phyloP scores from a whole-genome alignment of 257 asterid species.

The Verbena officinalis region DNA sequence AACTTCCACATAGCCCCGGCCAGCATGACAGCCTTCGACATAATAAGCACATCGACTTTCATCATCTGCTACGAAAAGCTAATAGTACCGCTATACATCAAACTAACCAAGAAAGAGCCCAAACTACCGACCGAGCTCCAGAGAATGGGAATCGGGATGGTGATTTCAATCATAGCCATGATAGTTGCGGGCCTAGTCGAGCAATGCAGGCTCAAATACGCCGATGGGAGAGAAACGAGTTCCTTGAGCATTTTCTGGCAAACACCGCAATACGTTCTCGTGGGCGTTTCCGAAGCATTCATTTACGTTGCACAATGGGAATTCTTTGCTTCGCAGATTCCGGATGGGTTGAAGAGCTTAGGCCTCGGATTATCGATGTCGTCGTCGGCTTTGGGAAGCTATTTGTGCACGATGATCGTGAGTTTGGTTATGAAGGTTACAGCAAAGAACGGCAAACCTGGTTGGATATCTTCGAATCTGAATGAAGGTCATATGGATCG shows the following conservation, averaged over 20 bases:
- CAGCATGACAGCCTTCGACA: conserved; percentile 82
- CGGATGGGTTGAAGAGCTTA: conserved; percentile 69
- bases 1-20: conserved; percentile 72
- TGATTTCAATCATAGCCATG: conserved; percentile 61
- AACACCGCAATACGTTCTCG: conserved; percentile 77
- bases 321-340: conserved; percentile 67
- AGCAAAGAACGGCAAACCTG: conserved; percentile 63
- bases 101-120: conserved; percentile 53
- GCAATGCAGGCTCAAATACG: conserved; percentile 54
- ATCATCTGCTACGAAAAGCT: conserved; percentile 74
- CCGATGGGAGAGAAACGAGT: conserved; percentile 54
- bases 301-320: conserved; percentile 85
- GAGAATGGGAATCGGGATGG: conserved; percentile 78
- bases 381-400: conserved; percentile 80
- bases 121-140: conserved; percentile 64
- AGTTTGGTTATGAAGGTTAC: conserved; percentile 67
- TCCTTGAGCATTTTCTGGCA: conserved; percentile 79
- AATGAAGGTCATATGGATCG: conserved; percentile 85
- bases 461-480: conserved; percentile 76
- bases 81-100: conserved; percentile 60
- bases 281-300: conserved; percentile 83
- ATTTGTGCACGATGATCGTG: conserved; percentile 60
- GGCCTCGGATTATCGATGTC: conserved; percentile 85
- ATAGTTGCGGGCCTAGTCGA: conserved; percentile 69
- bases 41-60: conserved; percentile 74